Percentiles rank a stretch among this genome's conserved stretches.
Evolutionary conservation across 148 eudicot species (phyloP).

Genomic region (Suaeda aralocaspica): DNA sequence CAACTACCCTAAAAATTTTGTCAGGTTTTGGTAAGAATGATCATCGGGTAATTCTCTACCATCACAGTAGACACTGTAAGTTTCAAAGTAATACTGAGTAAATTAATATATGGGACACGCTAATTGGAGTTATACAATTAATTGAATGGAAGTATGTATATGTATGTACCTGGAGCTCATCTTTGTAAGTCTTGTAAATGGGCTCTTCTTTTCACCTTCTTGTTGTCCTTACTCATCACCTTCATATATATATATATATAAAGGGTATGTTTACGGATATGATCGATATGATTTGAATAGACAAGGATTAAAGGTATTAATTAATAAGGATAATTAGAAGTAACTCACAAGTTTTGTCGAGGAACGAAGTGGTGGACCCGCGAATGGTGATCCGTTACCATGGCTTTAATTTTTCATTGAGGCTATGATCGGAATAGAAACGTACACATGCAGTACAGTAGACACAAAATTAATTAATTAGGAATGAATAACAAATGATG

Average conservation of each 20-base stretch:
- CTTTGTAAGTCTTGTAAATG: constrained; percentile 72
- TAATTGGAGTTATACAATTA: too few species aligned
- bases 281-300: too few species aligned
- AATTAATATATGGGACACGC: too few species aligned
- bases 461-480: too few species aligned
- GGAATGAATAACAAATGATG: too few species aligned
- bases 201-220: constrained; percentile 66
- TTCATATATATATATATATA: constrained; percentile 21
- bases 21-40: constrained; percentile 89
- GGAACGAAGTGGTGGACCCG: constrained; percentile 67
- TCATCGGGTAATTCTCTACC: constrained; percentile 94
- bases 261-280: too few species aligned
- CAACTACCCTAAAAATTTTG: constrained; percentile 81
- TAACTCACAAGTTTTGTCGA: constrained; percentile 74
- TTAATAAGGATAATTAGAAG: background rate
- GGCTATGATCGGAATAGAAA: constrained; percentile 67
- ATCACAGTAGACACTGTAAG: constrained; percentile 77
- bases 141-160: too few species aligned
- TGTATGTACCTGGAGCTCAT: constrained; percentile 63
- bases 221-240: constrained; percentile 69
- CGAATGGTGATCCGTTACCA: constrained; percentile 44
- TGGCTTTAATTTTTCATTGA: constrained; percentile 70
- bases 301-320: too few species aligned
- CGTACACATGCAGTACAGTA: background rate
- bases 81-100: background rate